These are phyloP conservation scores for Trichophyton mentagrophytes DNA, from an alignment of 2,329 filamentous ascomycete genomes.

Conservation along the genomic window DNA sequence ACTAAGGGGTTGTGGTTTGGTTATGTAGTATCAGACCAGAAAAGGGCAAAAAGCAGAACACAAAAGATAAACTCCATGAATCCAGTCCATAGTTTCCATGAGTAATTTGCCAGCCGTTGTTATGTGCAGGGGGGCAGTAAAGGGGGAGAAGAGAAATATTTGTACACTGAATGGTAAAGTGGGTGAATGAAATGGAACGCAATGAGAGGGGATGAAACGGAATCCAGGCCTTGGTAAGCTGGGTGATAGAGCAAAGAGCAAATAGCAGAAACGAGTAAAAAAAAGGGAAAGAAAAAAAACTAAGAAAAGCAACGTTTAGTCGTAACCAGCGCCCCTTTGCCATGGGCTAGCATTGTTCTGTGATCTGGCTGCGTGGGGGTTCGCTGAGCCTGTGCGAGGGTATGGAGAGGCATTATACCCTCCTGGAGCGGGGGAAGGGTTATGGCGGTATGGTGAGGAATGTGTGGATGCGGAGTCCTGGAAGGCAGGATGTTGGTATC, in stretches of 20 bases:
- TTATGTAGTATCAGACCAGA: not conserved
- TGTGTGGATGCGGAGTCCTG: slow-evolving; percentile 10
- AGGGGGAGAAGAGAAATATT: not conserved
- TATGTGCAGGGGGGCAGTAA: not conserved
- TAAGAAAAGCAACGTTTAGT: slow-evolving; percentile 19
- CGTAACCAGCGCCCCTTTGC: slow-evolving; percentile 54
- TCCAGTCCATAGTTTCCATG: not conserved
- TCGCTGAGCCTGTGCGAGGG: slow-evolving; percentile 20
- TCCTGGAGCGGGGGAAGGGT: slow-evolving; percentile 24
- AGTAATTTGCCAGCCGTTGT: too few species aligned
- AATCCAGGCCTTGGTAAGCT: too few species aligned
- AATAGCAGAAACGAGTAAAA: slow-evolving; percentile 4
- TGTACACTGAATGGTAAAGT: not conserved
- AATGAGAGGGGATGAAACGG: too few species aligned
- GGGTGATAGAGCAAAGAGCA: not conserved
- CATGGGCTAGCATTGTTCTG: slow-evolving; percentile 49
- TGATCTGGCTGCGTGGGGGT: slow-evolving; percentile 27
- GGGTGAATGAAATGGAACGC: too few species aligned
- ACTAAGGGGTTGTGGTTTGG: not conserved
- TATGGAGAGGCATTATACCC: slow-evolving; percentile 24
- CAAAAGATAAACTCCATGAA: not conserved
- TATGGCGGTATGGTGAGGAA: slow-evolving; percentile 14
- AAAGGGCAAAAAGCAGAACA: not conserved
- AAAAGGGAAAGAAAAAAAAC: not conserved
- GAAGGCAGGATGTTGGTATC: slow-evolving; percentile 22